Conservation (phyloP, 2,329 filamentous ascomycete species). For the Didymella pinodella region DNA sequence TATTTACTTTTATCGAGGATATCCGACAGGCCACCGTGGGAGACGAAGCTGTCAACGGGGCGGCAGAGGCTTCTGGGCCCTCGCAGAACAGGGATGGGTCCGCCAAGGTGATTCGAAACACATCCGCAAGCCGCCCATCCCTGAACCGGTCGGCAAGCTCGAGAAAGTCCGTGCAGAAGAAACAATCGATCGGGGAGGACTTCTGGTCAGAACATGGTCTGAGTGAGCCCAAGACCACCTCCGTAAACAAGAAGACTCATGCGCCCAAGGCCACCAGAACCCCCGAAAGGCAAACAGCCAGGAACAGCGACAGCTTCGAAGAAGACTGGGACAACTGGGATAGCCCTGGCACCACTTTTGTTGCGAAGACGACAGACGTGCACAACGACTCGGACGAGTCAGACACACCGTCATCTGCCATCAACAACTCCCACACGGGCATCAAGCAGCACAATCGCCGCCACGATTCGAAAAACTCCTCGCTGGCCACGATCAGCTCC, state of each 20-base stretch:
- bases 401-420: slow-evolving; percentile 58
- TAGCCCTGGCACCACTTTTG: slow-evolving; percentile 51
- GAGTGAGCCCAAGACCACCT: slow-evolving; percentile 48
- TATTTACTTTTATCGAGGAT: slow-evolving; percentile 96
- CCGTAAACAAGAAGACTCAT: slow-evolving; percentile 51
- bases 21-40: slow-evolving; percentile 94
- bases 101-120: slow-evolving; percentile 40
- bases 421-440: slow-evolving; percentile 62
- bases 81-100: slow-evolving; percentile 37
- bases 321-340: slow-evolving; percentile 67
- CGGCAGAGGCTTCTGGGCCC: slow-evolving; percentile 45
- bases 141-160: slow-evolving; percentile 45
- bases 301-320: slow-evolving; percentile 55
- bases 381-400: slow-evolving; percentile 58
- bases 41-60: slow-evolving; percentile 74
- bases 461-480: slow-evolving; percentile 50
- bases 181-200: slow-evolving; percentile 51
- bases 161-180: slow-evolving; percentile 40
- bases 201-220: slow-evolving; percentile 56
- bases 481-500: slow-evolving; percentile 45
- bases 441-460: slow-evolving; percentile 57
- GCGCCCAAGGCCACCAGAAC: slow-evolving; percentile 47
- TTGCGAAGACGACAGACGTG: slow-evolving; percentile 49
- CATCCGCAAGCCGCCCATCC: slow-evolving; percentile 41
- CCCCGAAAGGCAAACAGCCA: slow-evolving; percentile 48